Conservation (phyloP, 768 basidiomycete species). For the Rossbeevera mucosa region DNA sequence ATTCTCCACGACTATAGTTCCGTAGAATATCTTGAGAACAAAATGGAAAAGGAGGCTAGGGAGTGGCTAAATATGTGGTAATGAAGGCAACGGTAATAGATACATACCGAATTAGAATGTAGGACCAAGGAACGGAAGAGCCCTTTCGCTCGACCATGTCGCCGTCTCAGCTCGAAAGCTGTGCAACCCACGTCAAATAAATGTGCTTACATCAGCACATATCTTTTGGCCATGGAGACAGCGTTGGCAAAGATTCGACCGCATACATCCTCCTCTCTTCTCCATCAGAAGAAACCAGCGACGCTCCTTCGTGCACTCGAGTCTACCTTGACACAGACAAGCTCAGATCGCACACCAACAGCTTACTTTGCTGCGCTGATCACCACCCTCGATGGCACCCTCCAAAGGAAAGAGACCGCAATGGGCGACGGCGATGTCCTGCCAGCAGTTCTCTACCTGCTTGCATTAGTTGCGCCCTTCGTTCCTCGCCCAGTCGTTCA, state of each 20-base stretch:
- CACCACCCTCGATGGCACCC: conserved; percentile 75
- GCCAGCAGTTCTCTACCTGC: conserved; percentile 33
- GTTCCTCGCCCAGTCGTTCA: conserved; percentile 79
- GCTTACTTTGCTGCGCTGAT: conserved; percentile 94
- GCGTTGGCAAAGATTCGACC: conserved; percentile 82
- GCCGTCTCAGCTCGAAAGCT: background rate
- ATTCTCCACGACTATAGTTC: conserved; percentile 82
- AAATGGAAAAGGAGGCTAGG: conserved; percentile 67
- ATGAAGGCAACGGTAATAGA: background rate
- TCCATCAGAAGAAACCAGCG: conserved; percentile 88
- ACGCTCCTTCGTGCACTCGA: conserved; percentile 82
- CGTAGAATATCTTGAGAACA: conserved; percentile 89
- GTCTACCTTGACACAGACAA: conserved; percentile 67
- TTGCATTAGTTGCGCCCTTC: conserved; percentile 35
- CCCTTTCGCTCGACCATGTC: conserved; percentile 32
- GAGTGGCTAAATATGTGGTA: background rate
- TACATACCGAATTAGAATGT: conserved; percentile 60
- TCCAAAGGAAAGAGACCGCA: conserved; percentile 56
- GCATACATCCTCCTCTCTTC: conserved; percentile 73
- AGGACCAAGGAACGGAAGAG: conserved; percentile 56
- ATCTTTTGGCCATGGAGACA: conserved; percentile 46
- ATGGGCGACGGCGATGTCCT: conserved; percentile 65
- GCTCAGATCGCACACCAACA: conserved; percentile 64
- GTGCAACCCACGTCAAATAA: background rate
- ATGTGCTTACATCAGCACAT: background rate